Conservation (phyloP, 192 early-diverging fungal genomes). For the Phycomyces nitens region DNA sequence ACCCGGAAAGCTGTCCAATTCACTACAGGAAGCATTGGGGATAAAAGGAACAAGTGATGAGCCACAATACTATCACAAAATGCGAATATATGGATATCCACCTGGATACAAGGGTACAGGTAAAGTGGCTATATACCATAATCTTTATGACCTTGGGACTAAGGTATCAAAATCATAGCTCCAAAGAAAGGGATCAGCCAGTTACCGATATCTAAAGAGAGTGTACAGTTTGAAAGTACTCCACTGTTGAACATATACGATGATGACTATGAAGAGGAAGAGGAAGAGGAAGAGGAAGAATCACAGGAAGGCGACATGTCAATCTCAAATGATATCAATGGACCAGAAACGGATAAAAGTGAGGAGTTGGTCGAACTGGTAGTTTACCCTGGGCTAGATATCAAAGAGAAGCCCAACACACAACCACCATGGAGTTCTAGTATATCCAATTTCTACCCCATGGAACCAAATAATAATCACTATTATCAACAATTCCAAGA, state of each 20-base stretch:
- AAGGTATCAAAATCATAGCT: not conserved
- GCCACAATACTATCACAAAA: not conserved
- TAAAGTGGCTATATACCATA: not conserved
- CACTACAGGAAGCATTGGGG: not conserved
- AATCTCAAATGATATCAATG: too few relatives aligned
- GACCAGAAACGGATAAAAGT: not conserved
- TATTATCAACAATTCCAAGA: not conserved
- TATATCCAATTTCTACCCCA: too few relatives aligned
- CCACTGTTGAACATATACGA: not conserved
- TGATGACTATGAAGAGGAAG: not conserved
- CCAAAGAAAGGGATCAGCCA: not conserved
- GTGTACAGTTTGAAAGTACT: not conserved
- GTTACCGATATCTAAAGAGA: not conserved
- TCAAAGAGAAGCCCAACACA: not conserved
- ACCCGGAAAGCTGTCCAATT: not conserved
- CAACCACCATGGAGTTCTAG: not conserved
- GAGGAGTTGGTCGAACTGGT: not conserved
- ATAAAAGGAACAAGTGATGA: not conserved
- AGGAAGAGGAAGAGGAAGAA: not conserved
- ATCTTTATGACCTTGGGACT: not conserved
- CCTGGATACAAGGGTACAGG: slow-evolving; percentile 1
- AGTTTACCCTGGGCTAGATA: not conserved
- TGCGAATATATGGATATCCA: not conserved
- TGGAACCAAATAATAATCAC: not conserved
- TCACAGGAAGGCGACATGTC: too few relatives aligned